A percentile compares a stretch with the other conserved stretches of the same genome.
Conservation (phyloP, 371 early-diverging fungal species). For the Actinomortierella wolfii region DNA sequence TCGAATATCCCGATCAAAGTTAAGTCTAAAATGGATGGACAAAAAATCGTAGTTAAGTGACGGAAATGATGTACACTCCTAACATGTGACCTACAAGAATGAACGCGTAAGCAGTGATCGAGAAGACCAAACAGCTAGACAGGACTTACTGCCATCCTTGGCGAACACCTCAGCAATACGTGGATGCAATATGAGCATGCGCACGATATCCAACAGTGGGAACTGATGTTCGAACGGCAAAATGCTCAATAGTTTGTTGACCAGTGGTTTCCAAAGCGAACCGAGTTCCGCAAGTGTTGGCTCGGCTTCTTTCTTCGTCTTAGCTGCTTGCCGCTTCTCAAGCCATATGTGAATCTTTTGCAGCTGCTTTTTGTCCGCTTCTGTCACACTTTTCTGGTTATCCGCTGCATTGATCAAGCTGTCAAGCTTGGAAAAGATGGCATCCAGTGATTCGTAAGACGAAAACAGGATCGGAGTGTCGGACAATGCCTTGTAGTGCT, state of each 20-base stretch:
- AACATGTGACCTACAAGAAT: too few relatives aligned
- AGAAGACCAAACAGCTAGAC: constrained; percentile 6
- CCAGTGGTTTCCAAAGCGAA: constrained; percentile 43
- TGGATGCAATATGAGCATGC: constrained; percentile 54
- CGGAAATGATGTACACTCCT: too few relatives aligned
- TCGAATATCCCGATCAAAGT: constrained; percentile 45
- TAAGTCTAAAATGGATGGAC: constrained; percentile 38
- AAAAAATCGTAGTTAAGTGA: too few relatives aligned
- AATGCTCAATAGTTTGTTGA: constrained; percentile 43
- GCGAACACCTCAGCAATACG: constrained; percentile 53
- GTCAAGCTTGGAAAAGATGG: constrained; percentile 61
- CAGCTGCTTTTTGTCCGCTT: constrained; percentile 23
- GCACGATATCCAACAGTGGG: constrained; percentile 69
- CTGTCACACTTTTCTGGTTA: constrained; percentile 24
- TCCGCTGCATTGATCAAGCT: constrained; percentile 12
- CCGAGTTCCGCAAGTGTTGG: constrained; percentile 37
- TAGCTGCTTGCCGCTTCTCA: constrained; percentile 31
- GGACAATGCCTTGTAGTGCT: constrained; percentile 22
- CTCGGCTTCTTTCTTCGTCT: constrained; percentile 22
- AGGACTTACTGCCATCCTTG: constrained; percentile 41
- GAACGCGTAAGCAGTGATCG: too few relatives aligned
- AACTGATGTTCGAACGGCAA: constrained; percentile 60
- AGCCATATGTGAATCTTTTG: constrained; percentile 37
- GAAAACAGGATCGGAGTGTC: constrained; percentile 60
- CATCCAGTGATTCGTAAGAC: constrained; percentile 57